Percentiles rank a stretch among this genome's conserved stretches.
phyloP scores from a whole-genome alignment of 139 green algal species.

The Tetradesmus lagerheimii region DNA sequence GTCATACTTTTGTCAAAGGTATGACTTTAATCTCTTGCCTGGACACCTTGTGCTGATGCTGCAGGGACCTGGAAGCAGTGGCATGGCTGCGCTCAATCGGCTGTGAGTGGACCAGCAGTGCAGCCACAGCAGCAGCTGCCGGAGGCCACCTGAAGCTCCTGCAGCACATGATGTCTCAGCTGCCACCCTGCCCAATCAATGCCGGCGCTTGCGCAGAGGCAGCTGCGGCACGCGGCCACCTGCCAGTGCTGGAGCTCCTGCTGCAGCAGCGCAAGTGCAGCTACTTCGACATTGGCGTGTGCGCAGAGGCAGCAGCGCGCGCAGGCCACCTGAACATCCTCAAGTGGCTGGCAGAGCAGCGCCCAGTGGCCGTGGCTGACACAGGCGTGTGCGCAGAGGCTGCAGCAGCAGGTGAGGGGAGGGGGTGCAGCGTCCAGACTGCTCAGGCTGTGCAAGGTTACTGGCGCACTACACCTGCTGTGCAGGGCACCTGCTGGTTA shows the following conservation, averaged over 20 bases:
- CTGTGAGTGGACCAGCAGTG: background rate
- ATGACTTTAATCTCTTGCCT: background rate
- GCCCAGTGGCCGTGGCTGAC: background rate
- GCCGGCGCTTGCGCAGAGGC: slow-evolving; percentile 2
- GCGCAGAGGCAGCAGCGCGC: slow-evolving; percentile 12
- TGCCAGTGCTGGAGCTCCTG: slow-evolving; percentile 9
- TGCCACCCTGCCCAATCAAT: slow-evolving; percentile 6
- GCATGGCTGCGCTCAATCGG: background rate
- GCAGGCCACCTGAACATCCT: slow-evolving; percentile 9
- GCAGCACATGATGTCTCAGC: background rate
- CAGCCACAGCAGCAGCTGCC: slow-evolving; percentile 5
- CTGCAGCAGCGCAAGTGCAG: background rate
- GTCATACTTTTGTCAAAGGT: background rate
- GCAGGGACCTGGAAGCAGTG: slow-evolving; percentile 13
- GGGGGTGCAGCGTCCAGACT: background rate
- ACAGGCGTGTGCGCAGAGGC: slow-evolving; percentile 28
- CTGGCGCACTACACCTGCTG: background rate
- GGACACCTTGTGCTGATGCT: background rate
- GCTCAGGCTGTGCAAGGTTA: background rate
- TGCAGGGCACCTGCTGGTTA: background rate
- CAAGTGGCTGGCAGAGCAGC: slow-evolving; percentile 3
- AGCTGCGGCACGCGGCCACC: slow-evolving; percentile 2
- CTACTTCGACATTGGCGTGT: background rate
- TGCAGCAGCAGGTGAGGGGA: slow-evolving; percentile 27
- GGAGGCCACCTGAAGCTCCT: background rate